These are phyloP conservation scores for Batkoa obscura DNA, from an alignment of 371 early-diverging fungal genomes.

Conservation along the genomic window DNA sequence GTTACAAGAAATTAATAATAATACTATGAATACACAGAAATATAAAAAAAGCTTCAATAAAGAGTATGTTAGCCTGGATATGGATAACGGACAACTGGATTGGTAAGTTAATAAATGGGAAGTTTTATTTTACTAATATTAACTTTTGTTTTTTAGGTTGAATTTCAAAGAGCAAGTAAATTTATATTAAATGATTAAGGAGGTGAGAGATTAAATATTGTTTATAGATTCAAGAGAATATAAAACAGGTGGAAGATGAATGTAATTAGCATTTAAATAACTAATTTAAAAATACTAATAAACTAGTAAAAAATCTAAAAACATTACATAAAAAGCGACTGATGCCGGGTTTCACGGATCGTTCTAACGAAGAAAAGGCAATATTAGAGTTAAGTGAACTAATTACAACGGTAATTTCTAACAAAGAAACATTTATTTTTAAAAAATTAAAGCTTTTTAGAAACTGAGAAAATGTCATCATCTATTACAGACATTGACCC, in stretches of 20 bases:
- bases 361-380: slow-evolving; percentile 56
- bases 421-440: not conserved
- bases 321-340: slow-evolving; percentile 74
- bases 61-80: not conserved
- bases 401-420: slow-evolving; percentile 46
- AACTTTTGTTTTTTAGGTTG: slow-evolving; percentile 45
- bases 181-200: slow-evolving; percentile 14
- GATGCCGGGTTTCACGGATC: slow-evolving; percentile 87
- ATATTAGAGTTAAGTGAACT: slow-evolving; percentile 62
- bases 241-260: slow-evolving; percentile 31
- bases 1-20: not conserved
- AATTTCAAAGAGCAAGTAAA: slow-evolving; percentile 68
- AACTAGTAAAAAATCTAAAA: slow-evolving; percentile 60
- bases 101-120: not conserved
- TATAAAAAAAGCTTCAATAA: not conserved
- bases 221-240: slow-evolving; percentile 18
- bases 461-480: slow-evolving; percentile 68
- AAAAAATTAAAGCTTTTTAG: slow-evolving; percentile 13
- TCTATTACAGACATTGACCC: slow-evolving; percentile 57
- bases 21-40: not conserved
- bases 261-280: slow-evolving; percentile 22
- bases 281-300: not conserved
- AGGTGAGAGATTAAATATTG: slow-evolving; percentile 7
- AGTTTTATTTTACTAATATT: not conserved
- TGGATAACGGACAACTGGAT: not conserved